Evolutionary conservation across 352 stramenopile species (phyloP), one percentile per base, ranked within the genome.

Genomic region (Phytophthora pini): DNA sequence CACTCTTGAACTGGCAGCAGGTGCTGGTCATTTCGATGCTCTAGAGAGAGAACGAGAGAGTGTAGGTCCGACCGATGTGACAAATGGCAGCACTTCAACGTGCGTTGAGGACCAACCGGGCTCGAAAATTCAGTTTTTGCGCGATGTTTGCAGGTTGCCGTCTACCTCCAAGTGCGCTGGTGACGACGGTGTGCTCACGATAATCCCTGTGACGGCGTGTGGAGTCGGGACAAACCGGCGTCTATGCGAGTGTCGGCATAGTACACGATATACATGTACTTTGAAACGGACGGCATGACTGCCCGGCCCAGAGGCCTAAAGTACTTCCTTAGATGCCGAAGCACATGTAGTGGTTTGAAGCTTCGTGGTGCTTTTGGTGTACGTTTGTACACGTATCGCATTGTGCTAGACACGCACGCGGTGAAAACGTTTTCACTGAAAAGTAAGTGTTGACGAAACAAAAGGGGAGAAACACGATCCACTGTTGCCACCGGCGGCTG

Each of bases 371-470:
- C 17, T 0, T 20, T 20, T 20, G 17, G 17, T 20, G 17, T 20
- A 20, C 17, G 17, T 20, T 20, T 20, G 17, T 20, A 20, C 17
- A 20, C 17, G 17, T 20, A 20, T 20, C 17, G 17, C 17, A 20
- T 26, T 26, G 24, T 26, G 24, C 24, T 26, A 26, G 24, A 26
- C 24, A 26, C 24, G 24, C 24, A 26, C 24, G 24, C 24, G 24
- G 24, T 26, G 24, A 26, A 26, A 20, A 2, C 2, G 24, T 26
- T 26, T 26, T 26, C 24, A 26, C 24, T 39, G 32, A 39, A 51
- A 51, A 51, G 24, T 51, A 51, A 51, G 24, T 51, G 45, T 51
- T 51, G 45, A 51, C 26, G 26, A 51, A 51, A 51, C 45, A 50
- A 51, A 39, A 39, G 45, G 17, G 45, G 45, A 34, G 20, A 50